Conservation (phyloP, 78 protist genomes). For the Corallochytrium limacisporum region DNA sequence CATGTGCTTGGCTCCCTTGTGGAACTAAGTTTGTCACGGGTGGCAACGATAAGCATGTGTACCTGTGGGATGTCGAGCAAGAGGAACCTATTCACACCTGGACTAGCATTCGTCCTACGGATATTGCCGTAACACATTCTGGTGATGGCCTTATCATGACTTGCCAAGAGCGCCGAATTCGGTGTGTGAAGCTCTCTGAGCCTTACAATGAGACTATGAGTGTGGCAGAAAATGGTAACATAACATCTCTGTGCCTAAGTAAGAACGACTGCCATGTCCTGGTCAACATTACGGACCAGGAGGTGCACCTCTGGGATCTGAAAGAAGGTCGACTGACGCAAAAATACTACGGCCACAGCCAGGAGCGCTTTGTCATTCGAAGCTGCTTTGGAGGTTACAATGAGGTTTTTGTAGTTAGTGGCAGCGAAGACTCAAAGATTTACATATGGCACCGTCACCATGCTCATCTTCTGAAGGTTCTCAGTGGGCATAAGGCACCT, state of each 20-base stretch:
- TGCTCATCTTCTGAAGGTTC: constrained; percentile 28
- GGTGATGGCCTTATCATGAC: too few relatives aligned
- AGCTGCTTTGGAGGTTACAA: constrained; percentile 58
- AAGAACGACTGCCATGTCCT: constrained; percentile 12
- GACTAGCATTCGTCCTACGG: background rate
- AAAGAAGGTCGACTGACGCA: constrained; percentile 11
- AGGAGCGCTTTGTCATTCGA: constrained; percentile 47
- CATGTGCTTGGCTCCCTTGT: constrained; percentile 56
- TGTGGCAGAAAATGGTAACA: constrained; percentile 30
- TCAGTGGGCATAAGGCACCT: constrained; percentile 49
- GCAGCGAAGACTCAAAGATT: constrained; percentile 49
- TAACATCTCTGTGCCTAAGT: constrained; percentile 36
- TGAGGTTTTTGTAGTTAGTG: constrained; percentile 36
- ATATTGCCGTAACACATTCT: too few relatives aligned
- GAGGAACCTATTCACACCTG: background rate
- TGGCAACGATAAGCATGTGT: constrained; percentile 29
- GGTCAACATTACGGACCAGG: constrained; percentile 11
- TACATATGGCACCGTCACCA: constrained; percentile 49
- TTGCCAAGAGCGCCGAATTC: too few relatives aligned
- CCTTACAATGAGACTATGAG: background rate
- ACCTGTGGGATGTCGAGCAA: constrained; percentile 3
- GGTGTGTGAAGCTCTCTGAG: background rate
- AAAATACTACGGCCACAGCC: constrained; percentile 40
- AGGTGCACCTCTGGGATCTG: constrained; percentile 53
- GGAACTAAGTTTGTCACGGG: constrained; percentile 37